Evolutionary conservation across 2,329 filamentous ascomycete genomes (phyloP).

Genomic region (Colletotrichum kahawae): DNA sequence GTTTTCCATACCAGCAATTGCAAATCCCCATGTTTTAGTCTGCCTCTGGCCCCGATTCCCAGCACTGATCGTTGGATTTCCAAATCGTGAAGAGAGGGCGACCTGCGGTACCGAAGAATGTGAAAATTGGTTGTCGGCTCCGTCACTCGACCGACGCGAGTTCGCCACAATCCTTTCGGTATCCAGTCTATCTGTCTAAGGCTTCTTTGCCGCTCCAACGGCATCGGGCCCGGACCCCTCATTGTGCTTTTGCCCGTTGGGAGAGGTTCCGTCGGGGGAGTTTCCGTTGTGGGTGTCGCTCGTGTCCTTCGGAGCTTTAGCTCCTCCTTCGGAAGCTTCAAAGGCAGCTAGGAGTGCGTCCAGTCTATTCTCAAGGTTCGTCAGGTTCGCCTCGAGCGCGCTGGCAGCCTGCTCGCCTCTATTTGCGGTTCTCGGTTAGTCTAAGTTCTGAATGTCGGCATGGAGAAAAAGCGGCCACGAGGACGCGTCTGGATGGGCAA

Average conservation of each 20-base stretch:
- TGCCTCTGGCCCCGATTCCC: not conserved
- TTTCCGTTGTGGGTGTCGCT: not conserved
- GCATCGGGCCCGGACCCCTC: not conserved
- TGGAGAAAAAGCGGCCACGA: constrained; percentile 12
- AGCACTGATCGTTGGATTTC: not conserved
- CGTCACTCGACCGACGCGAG: not conserved
- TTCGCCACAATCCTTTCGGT: not conserved
- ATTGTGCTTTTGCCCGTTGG: not conserved
- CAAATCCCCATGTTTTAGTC: not conserved
- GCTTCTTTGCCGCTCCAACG: not conserved
- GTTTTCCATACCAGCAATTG: not conserved
- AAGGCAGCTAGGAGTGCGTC: constrained; percentile 58
- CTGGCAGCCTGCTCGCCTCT: constrained; percentile 61
- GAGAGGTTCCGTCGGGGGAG: not conserved
- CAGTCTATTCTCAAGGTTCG: constrained; percentile 58
- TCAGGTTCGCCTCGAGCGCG: constrained; percentile 57
- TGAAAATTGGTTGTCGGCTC: not conserved
- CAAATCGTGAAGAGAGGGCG: not conserved
- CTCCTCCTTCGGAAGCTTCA: constrained; percentile 32
- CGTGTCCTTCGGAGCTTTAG: not conserved
- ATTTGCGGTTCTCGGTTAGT: constrained; percentile 17
- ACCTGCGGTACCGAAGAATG: not conserved
- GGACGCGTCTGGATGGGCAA: not conserved
- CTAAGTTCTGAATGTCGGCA: not conserved
- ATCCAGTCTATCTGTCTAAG: not conserved